Percentiles rank a stretch among this genome's conserved stretches.
Conservation (phyloP, 2,329 filamentous ascomycete genomes). For the Diaporthe sp. region DNA sequence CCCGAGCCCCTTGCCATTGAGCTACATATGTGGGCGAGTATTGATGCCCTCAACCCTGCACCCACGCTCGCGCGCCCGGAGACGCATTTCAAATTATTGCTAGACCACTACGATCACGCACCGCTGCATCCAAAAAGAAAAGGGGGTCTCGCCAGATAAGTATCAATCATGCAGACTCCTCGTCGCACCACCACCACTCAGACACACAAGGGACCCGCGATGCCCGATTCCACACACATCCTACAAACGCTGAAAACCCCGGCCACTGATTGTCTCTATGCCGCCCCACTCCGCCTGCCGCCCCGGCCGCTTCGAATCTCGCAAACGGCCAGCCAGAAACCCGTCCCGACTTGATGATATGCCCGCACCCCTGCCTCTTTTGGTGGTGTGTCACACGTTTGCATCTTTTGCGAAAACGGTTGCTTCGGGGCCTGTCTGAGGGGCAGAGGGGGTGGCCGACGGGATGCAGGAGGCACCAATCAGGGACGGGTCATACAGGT, state of each 20-base stretch:
- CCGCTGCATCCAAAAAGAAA: constrained; percentile 20
- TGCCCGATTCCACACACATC: constrained; percentile 11
- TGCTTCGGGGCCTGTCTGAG: constrained; percentile 27
- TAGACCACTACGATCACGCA: constrained; percentile 15
- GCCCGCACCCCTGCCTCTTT: constrained; percentile 25
- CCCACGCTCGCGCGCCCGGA: constrained; percentile 10
- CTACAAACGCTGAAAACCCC: constrained; percentile 27
- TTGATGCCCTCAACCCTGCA: constrained; percentile 23
- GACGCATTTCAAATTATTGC: constrained; percentile 27
- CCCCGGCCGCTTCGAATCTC: constrained; percentile 30
- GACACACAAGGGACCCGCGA: constrained; percentile 19
- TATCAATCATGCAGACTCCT: constrained; percentile 22
- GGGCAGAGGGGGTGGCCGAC: constrained; percentile 30
- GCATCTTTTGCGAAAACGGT: constrained; percentile 25
- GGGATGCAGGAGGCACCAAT: constrained; percentile 33
- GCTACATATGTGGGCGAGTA: constrained; percentile 14
- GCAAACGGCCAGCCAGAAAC: constrained; percentile 15
- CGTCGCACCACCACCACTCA: constrained; percentile 19
- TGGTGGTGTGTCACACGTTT: constrained; percentile 31
- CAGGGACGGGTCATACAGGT: constrained; percentile 27
- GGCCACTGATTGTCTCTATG: constrained; percentile 16
- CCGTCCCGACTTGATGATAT: constrained; percentile 25
- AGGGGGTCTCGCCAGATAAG: constrained; percentile 21
- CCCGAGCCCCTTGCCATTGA: constrained; percentile 13
- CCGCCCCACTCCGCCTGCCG: constrained; percentile 27